Base-by-base conservation (phyloP, 2,329 filamentous ascomycete genomes). In the Pseudocercospora eumusae region DNA sequence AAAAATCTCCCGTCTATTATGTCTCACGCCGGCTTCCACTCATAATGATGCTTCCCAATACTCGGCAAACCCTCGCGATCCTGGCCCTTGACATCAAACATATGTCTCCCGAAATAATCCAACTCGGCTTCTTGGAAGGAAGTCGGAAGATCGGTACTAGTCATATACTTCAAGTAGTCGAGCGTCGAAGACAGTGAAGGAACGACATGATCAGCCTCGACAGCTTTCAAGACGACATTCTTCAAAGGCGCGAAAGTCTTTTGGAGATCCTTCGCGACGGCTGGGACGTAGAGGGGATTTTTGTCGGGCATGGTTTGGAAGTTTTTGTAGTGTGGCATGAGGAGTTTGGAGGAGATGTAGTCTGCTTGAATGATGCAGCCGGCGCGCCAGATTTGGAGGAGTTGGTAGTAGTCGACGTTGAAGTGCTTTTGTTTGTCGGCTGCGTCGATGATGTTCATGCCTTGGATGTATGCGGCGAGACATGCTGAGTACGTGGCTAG, bases 301-400 rank as follows among this genome's bases (percentile, higher is more conserved):
- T 81, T 77, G 40, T 74, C 74, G 27, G 78, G 74, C 25, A 49
- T 28, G 18, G 65, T 55, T n/a, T 58, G 56, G 55, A 64, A 63
- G 31, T 60, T 44, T 11, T 78, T 73, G 27, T 78, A 82, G 53
- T 83, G 76, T 0, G 75, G 73, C 5, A 80, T 77, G 2, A 90
- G 78, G 28, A 90, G 73, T 56, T 87, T 82, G 21, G 65, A 55
- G 50, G 83, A 82, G 63, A 91, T 87, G 66, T 84, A 80, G 66
- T 89, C 87, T 0, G 84, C 82, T 69, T 87, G 84, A 70, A 91
- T 90, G 73, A 91, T 90, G 74, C 88, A 90, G 7, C 88, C 88
- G 0, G 81, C 85, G 1, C 86, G 82, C 88, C 88, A 90, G 66
- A 90, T 86, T 69, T 84, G 79, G 52, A 86, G 75, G 2, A 85